Percentiles rank a stretch among this genome's conserved stretches.
phyloP scores from a whole-genome alignment of 164 flowering plant species.

The Saururus chinensis region DNA sequence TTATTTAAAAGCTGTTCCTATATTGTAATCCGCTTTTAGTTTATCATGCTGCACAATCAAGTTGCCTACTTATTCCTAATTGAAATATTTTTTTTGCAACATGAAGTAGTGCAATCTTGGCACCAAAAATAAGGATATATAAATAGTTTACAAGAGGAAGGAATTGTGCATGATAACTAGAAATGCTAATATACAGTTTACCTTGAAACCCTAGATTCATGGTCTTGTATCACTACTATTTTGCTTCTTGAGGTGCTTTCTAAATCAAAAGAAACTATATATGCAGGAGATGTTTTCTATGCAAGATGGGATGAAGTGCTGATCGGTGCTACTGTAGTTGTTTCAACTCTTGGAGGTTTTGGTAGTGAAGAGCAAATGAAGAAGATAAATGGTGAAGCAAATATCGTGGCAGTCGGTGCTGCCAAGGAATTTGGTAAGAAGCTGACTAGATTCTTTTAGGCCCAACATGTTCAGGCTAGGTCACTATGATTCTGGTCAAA shows the following conservation, averaged over 20 bases:
- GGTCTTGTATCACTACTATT: too few species aligned
- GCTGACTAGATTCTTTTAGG: not conserved
- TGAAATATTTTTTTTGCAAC: too few species aligned
- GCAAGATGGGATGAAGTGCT: slow-evolving; percentile 93
- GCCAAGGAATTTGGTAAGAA: slow-evolving; percentile 75
- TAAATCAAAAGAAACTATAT: not conserved
- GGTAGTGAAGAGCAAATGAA: slow-evolving; percentile 95
- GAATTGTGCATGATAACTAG: too few species aligned
- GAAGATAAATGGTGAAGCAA: slow-evolving; percentile 93
- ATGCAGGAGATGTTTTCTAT: slow-evolving; percentile 90
- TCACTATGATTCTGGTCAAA: not conserved
- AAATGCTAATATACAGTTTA: too few species aligned
- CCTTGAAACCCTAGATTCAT: too few species aligned
- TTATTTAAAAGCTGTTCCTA: not conserved
- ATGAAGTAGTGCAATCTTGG: too few species aligned
- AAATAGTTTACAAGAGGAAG: too few species aligned
- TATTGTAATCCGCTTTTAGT: not conserved
- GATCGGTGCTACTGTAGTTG: slow-evolving; percentile 86
- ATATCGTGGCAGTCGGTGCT: slow-evolving; percentile 72
- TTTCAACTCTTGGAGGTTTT: slow-evolving; percentile 96
- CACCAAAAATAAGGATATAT: too few species aligned
- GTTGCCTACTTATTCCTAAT: too few species aligned
- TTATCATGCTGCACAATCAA: not conserved
- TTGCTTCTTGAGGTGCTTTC: not conserved
- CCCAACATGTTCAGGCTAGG: too few species aligned